Conservation (phyloP, 352 stramenopile species). For the Peronosclerospora sorghi region DNA sequence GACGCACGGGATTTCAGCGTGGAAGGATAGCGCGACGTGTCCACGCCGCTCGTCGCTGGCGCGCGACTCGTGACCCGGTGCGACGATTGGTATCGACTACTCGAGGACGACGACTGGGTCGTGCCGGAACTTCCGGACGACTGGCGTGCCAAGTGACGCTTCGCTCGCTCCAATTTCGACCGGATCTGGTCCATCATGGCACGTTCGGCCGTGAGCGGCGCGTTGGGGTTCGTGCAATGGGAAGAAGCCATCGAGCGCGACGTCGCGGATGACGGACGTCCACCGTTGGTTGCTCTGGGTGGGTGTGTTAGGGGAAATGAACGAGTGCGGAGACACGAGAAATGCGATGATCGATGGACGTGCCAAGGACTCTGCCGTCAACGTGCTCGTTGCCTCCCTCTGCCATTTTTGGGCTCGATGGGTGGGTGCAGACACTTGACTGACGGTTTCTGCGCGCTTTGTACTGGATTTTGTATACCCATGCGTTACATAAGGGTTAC, state of each 20-base stretch:
- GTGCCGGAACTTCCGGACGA: slow-evolving; percentile 10
- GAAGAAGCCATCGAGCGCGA: no score
- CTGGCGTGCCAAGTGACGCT: slow-evolving; percentile 36
- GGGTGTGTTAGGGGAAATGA: slow-evolving; percentile 1
- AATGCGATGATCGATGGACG: no score
- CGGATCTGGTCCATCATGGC: slow-evolving; percentile 67
- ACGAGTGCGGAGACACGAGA: slow-evolving; percentile 2
- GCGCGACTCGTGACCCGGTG: slow-evolving; percentile 14
- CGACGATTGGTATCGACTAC: slow-evolving; percentile 25
- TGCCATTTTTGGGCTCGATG: no score
- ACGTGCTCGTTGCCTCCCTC: no score
- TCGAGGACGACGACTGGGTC: slow-evolving; percentile 8
- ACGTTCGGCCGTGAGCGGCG: slow-evolving; percentile 41
- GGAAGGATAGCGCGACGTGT: slow-evolving; percentile 1
- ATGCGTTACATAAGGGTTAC: no score
- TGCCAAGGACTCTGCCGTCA: slow-evolving; percentile 7
- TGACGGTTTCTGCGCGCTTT: no score
- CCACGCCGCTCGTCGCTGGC: slow-evolving; percentile 23
- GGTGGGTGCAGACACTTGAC: no score
- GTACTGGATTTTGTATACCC: no score
- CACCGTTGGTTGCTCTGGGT: no score
- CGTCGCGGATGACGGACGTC: no score
- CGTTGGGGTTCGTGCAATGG: background rate
- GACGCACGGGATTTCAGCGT: background rate
- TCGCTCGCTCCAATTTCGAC: slow-evolving; percentile 48